Percentiles rank a stretch among this genome's conserved stretches.
These are phyloP conservation scores for Nemania diffusa DNA, from an alignment of 2,329 filamentous ascomycete genomes.

Conservation along the genomic window DNA sequence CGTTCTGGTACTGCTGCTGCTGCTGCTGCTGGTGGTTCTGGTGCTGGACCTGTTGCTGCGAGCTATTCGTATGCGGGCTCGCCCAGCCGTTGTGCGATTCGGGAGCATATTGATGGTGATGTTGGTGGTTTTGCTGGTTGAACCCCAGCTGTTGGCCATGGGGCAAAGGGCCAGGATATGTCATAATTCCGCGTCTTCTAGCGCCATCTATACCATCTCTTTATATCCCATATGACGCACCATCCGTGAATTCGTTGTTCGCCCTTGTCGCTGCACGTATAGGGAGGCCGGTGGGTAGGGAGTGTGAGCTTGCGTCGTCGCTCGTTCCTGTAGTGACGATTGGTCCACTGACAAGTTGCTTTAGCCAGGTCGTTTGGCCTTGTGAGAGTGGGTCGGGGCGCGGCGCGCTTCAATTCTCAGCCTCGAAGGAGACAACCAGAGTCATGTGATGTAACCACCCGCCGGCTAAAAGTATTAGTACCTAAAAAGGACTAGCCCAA, in stretches of 20 bases:
- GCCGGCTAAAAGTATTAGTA: neutral
- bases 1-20: constrained; percentile 25
- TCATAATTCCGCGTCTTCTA: constrained; percentile 49
- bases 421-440: neutral
- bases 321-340: constrained; percentile 8
- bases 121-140: constrained; percentile 41
- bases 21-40: constrained; percentile 35
- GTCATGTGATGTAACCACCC: constrained; percentile 29
- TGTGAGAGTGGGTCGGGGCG: constrained; percentile 30
- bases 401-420: constrained; percentile 15
- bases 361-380: constrained; percentile 21
- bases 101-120: constrained; percentile 40
- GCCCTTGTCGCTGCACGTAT: constrained; percentile 1
- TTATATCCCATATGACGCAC: neutral
- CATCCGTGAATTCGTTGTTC: constrained; percentile 1
- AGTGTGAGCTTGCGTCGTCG: constrained; percentile 23
- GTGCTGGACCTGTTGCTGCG: constrained; percentile 43
- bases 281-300: too few relatives aligned
- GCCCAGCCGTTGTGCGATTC: constrained; percentile 44
- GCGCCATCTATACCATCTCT: constrained; percentile 32
- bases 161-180: constrained; percentile 49
- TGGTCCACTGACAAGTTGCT: constrained; percentile 19
- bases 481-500: too few relatives aligned
- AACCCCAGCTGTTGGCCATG: constrained; percentile 47
- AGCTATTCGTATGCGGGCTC: constrained; percentile 41